These are phyloP conservation scores for Ceratobasidium theobromae DNA, from an alignment of 1,284 basidiomycete genomes.

Conservation along the genomic window DNA sequence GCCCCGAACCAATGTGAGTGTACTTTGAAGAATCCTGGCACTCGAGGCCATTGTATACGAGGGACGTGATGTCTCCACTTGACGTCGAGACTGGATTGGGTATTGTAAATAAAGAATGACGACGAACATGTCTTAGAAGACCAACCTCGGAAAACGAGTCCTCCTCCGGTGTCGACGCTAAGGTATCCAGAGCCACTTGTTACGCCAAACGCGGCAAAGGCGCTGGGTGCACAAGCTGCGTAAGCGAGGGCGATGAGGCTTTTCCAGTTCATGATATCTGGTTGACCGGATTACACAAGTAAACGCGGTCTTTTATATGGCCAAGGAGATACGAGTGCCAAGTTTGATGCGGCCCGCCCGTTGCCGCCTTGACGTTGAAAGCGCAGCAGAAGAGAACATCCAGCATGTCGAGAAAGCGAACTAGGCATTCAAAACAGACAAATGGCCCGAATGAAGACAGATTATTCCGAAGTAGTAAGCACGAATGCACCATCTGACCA, in stretches of 20 bases:
- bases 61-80: slow-evolving; percentile 31
- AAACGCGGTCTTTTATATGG: too few relatives aligned
- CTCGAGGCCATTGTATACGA: slow-evolving; percentile 24
- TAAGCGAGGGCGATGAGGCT: slow-evolving; percentile 2
- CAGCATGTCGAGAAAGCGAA: background rate
- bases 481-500: background rate
- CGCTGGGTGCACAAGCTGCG: background rate
- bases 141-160: slow-evolving; percentile 2
- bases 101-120: background rate
- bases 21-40: slow-evolving; percentile 25
- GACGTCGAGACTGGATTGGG: slow-evolving; percentile 5
- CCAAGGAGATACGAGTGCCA: too few relatives aligned
- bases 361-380: background rate
- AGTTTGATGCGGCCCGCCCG: background rate
- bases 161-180: slow-evolving; percentile 11
- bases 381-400: background rate
- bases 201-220: slow-evolving; percentile 1
- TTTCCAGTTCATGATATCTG: slow-evolving; percentile 20
- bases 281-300: background rate
- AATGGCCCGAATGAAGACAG: background rate
- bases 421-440: background rate
- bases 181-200: slow-evolving; percentile 9
- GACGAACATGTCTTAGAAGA: background rate
- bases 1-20: slow-evolving; percentile 29
- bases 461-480: background rate